Percentiles rank a stretch among this genome's conserved stretches.
phyloP scores from a whole-genome alignment of 2,329 filamentous ascomycete genomes.

The Beauveria australis region DNA sequence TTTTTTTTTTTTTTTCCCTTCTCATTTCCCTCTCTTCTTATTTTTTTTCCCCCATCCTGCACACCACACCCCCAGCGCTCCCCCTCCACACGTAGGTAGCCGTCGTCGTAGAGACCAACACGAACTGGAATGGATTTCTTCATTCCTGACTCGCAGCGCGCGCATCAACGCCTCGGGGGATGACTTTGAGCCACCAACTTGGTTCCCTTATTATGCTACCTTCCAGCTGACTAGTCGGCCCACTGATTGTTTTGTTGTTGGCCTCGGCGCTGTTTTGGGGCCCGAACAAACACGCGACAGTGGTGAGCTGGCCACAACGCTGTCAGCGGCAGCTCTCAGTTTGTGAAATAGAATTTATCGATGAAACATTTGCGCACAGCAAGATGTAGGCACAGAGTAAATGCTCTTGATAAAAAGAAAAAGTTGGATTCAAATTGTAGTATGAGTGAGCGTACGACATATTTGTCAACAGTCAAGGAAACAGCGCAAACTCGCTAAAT shows the following conservation, averaged over 20 bases:
- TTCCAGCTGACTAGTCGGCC: no score
- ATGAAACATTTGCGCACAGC: no score
- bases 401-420: neutral
- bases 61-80: neutral
- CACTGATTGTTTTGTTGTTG: no score
- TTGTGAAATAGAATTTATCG: no score
- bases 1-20: no score
- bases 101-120: constrained; percentile 6
- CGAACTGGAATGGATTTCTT: constrained; percentile 4
- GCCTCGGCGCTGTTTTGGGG: no score
- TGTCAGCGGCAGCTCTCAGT: no score
- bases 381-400: neutral
- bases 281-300: no score
- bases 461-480: neutral
- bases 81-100: neutral
- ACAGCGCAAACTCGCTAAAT: neutral
- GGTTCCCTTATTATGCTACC: no score
- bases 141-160: neutral
- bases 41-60: neutral
- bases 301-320: no score
- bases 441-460: neutral
- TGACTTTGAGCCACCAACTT: neutral
- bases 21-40: neutral
- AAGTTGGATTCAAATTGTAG: neutral
- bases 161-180: neutral